Percentiles rank a stretch among this genome's conserved stretches.
Conservation (phyloP, 371 early-diverging fungal genomes). For the Actinomucor elegans region DNA sequence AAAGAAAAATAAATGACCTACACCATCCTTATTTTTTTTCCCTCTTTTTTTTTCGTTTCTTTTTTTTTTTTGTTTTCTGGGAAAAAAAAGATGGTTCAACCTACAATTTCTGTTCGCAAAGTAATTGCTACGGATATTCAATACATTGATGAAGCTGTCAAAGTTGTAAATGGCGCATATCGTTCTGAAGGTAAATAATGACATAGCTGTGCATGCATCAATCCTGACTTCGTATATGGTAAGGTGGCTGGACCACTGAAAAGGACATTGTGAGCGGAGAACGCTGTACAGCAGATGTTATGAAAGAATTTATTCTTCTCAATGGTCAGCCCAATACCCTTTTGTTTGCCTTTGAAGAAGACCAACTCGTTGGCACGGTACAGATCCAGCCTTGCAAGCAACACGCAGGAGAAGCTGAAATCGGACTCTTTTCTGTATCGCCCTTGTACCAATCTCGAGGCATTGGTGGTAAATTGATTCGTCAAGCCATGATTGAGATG, state of each 20-base stretch:
- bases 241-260: slow-evolving; percentile 51
- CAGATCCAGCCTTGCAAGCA: slow-evolving; percentile 28
- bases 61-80: slow-evolving; percentile 1
- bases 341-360: slow-evolving; percentile 29
- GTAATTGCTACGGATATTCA: slow-evolving; percentile 6
- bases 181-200: slow-evolving; percentile 15
- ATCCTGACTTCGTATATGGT: too few species aligned
- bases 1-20: not conserved
- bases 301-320: slow-evolving; percentile 16
- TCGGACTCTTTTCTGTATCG: slow-evolving; percentile 53
- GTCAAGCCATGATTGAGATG: slow-evolving; percentile 40
- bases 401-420: slow-evolving; percentile 22
- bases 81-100: slow-evolving; percentile 14
- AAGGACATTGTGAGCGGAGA: slow-evolving; percentile 32
- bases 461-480: slow-evolving; percentile 54
- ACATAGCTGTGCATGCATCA: too few species aligned
- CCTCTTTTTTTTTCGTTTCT: not conserved
- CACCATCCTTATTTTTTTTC: not conserved
- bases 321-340: slow-evolving; percentile 32
- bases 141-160: not conserved
- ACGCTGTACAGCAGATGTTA: slow-evolving; percentile 29
- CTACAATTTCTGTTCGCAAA: slow-evolving; percentile 14
- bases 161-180: slow-evolving; percentile 21
- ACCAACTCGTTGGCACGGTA: slow-evolving; percentile 38
- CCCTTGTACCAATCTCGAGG: slow-evolving; percentile 54